These are phyloP conservation scores for Musa acuminata DNA, from an alignment of 176 grass and related monocot species.

Conservation along the genomic window DNA sequence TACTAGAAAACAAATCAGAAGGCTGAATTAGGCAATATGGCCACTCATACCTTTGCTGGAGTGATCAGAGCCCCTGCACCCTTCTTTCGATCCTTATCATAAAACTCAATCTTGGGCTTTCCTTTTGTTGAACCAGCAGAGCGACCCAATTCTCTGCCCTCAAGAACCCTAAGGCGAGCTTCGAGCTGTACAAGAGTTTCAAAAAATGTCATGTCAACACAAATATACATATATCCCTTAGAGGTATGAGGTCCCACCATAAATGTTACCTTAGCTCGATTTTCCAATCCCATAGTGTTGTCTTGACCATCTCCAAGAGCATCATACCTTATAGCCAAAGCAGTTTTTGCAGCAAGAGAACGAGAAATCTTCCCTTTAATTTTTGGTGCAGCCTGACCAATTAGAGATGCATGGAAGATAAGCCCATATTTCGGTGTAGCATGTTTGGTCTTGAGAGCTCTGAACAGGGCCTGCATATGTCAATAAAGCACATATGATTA, in stretches of 20 bases:
- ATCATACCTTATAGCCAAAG: slow-evolving; percentile 74
- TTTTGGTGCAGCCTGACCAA: slow-evolving; percentile 65
- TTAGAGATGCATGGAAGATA: slow-evolving; percentile 88
- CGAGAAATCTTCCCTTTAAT: slow-evolving; percentile 82
- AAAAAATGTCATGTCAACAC: background rate
- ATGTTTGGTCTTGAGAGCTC: slow-evolving; percentile 83
- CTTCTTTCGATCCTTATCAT: slow-evolving; percentile 82
- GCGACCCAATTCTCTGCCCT: slow-evolving; percentile 51
- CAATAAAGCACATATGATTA: background rate
- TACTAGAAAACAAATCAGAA: background rate
- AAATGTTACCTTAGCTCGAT: slow-evolving; percentile 54
- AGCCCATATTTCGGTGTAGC: slow-evolving; percentile 91
- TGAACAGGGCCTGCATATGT: slow-evolving; percentile 62
- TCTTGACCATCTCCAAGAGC: slow-evolving; percentile 68
- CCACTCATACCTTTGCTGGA: slow-evolving; percentile 40
- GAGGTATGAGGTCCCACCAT: background rate
- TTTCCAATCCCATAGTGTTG: slow-evolving; percentile 67
- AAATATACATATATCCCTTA: background rate
- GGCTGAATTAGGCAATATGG: background rate
- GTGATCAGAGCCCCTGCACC: slow-evolving; percentile 65
- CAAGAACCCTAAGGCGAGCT: slow-evolving; percentile 53
- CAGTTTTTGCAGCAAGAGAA: slow-evolving; percentile 74
- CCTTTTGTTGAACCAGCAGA: slow-evolving; percentile 70
- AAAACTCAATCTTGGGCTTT: slow-evolving; percentile 76
- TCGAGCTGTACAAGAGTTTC: slow-evolving; percentile 50